phyloP scores from a whole-genome alignment of 139 green algal species.

The Picochlorum sp. region DNA sequence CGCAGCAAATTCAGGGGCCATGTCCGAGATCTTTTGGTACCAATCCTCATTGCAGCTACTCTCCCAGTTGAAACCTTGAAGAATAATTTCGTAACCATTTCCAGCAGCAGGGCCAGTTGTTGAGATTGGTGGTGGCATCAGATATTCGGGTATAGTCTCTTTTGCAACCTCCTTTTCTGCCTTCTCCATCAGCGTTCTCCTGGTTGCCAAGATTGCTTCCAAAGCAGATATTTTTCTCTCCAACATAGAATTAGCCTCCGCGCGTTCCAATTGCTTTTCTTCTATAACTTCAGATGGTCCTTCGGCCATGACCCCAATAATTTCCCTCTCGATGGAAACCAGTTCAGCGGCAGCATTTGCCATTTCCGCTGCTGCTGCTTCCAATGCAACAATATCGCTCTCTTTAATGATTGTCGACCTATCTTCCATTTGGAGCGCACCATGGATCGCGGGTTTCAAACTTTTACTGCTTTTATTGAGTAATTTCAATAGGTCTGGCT shows the following conservation, averaged over 20 bases:
- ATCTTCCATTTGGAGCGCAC: constrained; percentile 54
- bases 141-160: constrained; percentile 15
- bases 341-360: constrained; percentile 61
- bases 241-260: constrained; percentile 69
- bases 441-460: constrained; percentile 74
- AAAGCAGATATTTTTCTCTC: constrained; percentile 86
- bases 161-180: constrained; percentile 29
- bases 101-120: constrained; percentile 46
- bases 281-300: constrained; percentile 10
- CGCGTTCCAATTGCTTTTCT: constrained; percentile 31
- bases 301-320: constrained; percentile 35
- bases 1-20: constrained; percentile 55
- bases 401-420: constrained; percentile 30
- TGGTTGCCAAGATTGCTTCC: constrained; percentile 68
- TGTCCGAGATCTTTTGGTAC: constrained; percentile 38
- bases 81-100: constrained; percentile 84
- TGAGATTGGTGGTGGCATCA: constrained; percentile 20
- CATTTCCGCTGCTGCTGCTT: constrained; percentile 81
- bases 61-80: constrained; percentile 97
- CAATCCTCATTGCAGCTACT: constrained; percentile 57
- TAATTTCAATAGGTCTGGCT: constrained; percentile 40
- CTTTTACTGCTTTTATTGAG: constrained; percentile 38
- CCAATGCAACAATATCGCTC: constrained; percentile 56
- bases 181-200: constrained; percentile 42
- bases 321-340: constrained; percentile 67